Conservation (phyloP, 2,329 filamentous ascomycete species). For the Ambrosiella cleistominuta region DNA sequence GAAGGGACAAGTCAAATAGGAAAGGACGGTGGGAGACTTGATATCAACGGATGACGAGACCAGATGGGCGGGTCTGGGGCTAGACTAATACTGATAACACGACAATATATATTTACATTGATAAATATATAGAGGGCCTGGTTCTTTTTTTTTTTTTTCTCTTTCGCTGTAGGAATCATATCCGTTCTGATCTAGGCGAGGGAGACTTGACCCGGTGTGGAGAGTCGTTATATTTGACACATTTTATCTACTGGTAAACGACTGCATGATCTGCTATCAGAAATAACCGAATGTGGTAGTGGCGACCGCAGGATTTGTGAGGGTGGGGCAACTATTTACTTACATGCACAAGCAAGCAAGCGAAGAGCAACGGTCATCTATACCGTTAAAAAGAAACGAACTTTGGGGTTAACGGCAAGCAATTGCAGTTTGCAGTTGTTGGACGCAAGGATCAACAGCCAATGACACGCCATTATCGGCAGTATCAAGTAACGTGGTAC, state of each 20-base stretch:
- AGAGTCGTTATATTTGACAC: no score
- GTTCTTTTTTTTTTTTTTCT: no score
- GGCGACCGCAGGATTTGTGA: no score
- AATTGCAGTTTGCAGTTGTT: not conserved
- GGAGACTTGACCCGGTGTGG: no score
- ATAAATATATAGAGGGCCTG: no score
- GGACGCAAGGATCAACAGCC: not conserved
- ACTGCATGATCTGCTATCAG: no score
- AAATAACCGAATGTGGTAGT: no score
- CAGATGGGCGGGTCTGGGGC: not conserved
- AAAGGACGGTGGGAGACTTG: not conserved
- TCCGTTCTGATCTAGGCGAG: no score
- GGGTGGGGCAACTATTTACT: not conserved
- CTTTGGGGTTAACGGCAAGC: not conserved
- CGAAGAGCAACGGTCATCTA: not conserved
- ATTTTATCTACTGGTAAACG: no score
- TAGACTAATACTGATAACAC: not conserved
- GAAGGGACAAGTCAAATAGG: not conserved
- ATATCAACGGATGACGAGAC: no score
- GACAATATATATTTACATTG: no score
- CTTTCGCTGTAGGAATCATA: no score
- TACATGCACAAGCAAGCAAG: not conserved
- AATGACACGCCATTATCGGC: not conserved
- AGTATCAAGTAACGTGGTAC: not conserved
- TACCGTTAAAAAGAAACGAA: not conserved